Evolutionary conservation across 2,329 filamentous ascomycete genomes (phyloP), one percentile per base, ranked within the genome.

Genomic region (Talaromyces piceae): DNA sequence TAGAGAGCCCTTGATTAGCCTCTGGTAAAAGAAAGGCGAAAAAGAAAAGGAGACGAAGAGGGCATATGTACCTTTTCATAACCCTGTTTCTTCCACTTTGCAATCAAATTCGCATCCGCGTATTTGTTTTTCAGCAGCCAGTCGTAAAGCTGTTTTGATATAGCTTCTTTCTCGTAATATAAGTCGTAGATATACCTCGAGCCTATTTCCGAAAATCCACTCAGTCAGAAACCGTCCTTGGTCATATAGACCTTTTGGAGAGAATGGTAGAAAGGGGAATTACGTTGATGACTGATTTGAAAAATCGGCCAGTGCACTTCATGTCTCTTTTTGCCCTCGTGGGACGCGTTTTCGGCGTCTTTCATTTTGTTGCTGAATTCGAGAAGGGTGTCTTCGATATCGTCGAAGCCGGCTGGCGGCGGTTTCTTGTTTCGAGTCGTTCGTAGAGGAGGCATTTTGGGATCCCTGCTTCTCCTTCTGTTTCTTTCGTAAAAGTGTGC

Each of bases 61-160:
- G 12, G 18, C 27, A 25, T 5, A 68, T 77, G 47, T 68, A 88
- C 88, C 83, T 97, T 96, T 72, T 98, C 93, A 64, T 98, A 98
- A 13, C 93, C 93, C 64, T 94, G 87, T 76, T 98, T 98, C 82
- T 98, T 98, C 93, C 93, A 98, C 75, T 98, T 98, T 12, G 93
- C 93, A 65, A 98, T 97, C 65, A 98, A 75, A 75, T 91, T 93
- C 43, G 88, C 83, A 71, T 98, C 93, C 4, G 91, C 93, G 67
- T 98, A 97, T 46, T 85, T 84, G 66, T 98, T 96, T 80, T 98
- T 98, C 54, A 98, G 75, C 57, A 97, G 75, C 85, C 88, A 98
- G 60, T 97, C 93, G 71, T 98, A 98, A 18, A 98, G 77, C 70
- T 85, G 77, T 73, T 87, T 91, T 70, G 82, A 87, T 67, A 98